phyloP scores from a whole-genome alignment of 164 flowering plant genomes.

The Liriodendron chinense region DNA sequence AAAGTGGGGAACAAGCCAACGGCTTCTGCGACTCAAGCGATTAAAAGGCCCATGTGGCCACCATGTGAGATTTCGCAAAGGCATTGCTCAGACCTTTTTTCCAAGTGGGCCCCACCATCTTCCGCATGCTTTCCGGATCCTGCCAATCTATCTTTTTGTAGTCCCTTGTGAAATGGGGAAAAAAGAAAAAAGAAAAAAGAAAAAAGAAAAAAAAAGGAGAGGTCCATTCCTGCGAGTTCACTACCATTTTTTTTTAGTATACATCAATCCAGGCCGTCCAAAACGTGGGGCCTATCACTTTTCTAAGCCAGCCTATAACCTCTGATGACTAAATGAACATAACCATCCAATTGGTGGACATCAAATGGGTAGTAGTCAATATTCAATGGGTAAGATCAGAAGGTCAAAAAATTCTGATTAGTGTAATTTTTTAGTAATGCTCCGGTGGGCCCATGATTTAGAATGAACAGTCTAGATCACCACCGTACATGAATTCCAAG shows the following conservation, averaged over 20 bases:
- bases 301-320: too few species aligned
- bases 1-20: neutral
- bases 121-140: slow-evolving; percentile 52
- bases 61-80: slow-evolving; percentile 35
- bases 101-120: slow-evolving; percentile 21
- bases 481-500: neutral
- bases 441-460: neutral
- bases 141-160: slow-evolving; percentile 24
- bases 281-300: too few species aligned
- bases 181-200: neutral
- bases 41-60: slow-evolving; percentile 42
- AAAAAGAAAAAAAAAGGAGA: too few species aligned
- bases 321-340: too few species aligned
- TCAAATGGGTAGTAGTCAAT: too few species aligned
- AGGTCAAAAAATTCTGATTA: neutral
- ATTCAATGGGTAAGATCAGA: too few species aligned
- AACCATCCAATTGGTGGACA: too few species aligned
- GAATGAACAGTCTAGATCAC: neutral
- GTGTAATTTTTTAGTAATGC: neutral
- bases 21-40: neutral
- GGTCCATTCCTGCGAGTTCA: too few species aligned
- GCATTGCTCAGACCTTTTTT: slow-evolving; percentile 29
- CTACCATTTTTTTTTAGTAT: too few species aligned
- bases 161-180: neutral
- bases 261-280: too few species aligned